Base-by-base conservation (phyloP, 1,284 basidiomycete genomes). In the Sanguinoderma infundibulare region DNA sequence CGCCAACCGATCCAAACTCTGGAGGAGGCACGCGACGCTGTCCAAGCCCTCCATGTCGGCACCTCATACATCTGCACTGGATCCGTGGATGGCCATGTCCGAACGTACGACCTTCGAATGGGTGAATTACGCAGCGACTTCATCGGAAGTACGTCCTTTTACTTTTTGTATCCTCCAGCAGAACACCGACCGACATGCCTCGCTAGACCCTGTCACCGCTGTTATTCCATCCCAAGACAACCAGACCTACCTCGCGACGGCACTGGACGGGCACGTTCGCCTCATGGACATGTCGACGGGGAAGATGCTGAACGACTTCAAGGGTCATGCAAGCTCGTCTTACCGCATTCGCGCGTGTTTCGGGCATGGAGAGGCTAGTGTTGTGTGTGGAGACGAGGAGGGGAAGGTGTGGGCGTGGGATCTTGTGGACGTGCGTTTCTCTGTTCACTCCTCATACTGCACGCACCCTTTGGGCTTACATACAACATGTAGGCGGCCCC, bases 371-470 rank as follows among this genome's bases (percentile, higher is more conserved):
- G 97, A 98, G 74, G 90, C 90, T 0, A 86, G 78, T 17, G 88
- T 98, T 3, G 73, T 98, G 2, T 89, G 87, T 44, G 97, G 97
- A 5, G 98, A 98, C 73, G 96, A 98, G 74, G 83, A 89, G 5
- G 98, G 98, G 0, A 78, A 77, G 60, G 78, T 99, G 5, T 96
- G 94, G 90, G 87, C 86, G 39, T 99, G 97, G 96, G 95, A 97
- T 71, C 79, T 98, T 57, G 83, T 98, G 30, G 91, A 95, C 73
- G 94, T 95, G 75, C 71, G 89, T 82, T 10, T 22, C 46, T 57
- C 64, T 20, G 28, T 12, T n/a, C 39, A 9, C 20, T 26, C 39
- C 32, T 22, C 17, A 5, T 14, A 24, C 2, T 22, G 20, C 6
- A 4, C 5, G 0, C 3, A 12, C 5, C 4, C 0, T 3, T 26